Evolutionary conservation across 1,139 yeast genomes (phyloP).

Genomic region (Saccharomyces hybrid): DNA sequence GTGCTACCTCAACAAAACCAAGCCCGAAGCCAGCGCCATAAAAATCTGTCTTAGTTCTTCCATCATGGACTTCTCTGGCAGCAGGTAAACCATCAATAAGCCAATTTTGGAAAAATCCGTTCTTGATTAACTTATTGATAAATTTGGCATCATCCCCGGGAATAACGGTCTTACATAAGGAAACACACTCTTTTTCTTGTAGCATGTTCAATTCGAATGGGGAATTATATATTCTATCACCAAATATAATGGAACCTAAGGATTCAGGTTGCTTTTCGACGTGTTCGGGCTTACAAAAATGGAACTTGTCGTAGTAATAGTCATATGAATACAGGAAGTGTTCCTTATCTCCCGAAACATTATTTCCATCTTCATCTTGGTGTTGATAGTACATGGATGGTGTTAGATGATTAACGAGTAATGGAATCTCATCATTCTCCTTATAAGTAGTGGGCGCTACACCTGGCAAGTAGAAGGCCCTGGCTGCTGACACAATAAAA

Average conservation of each 20-base stretch:
- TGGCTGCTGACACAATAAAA: constrained; percentile 2
- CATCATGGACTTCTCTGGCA: constrained; percentile 52
- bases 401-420: constrained; percentile 82
- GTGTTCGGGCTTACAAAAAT: constrained; percentile 68
- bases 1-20: constrained; percentile 49
- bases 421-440: constrained; percentile 62
- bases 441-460: constrained; percentile 87
- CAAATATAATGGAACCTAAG: constrained; percentile 85
- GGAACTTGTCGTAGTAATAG: constrained; percentile 76
- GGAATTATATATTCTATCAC: constrained; percentile 90
- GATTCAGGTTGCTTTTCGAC: constrained; percentile 73
- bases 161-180: constrained; percentile 54
- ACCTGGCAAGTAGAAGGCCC: constrained; percentile 85
- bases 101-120: constrained; percentile 88
- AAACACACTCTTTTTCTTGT: constrained; percentile 57
- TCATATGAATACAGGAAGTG: constrained; percentile 69
- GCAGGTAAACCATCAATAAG: constrained; percentile 92
- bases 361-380: constrained; percentile 29
- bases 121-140: constrained; percentile 68
- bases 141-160: constrained; percentile 61
- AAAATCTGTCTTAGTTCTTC: constrained; percentile 48
- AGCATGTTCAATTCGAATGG: constrained; percentile 79
- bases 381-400: constrained; percentile 53
- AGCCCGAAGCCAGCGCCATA: constrained; percentile 78
- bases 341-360: constrained; percentile 35